phyloP scores from a whole-genome alignment of 2,329 filamentous ascomycete genomes.

The Lecanicillium sp. region DNA sequence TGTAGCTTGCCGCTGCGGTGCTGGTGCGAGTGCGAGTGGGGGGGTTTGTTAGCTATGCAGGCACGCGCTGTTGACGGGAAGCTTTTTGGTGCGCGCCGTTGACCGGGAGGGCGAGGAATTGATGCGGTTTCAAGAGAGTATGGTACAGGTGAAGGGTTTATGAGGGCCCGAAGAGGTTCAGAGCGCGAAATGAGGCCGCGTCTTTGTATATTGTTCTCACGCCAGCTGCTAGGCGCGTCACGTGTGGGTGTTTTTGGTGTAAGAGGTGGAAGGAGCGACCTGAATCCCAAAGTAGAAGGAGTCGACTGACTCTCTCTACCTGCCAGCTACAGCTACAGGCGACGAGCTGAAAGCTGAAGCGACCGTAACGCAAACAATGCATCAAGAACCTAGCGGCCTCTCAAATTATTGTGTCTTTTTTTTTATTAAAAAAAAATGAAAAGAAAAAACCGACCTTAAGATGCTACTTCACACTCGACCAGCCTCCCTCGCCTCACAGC shows the following conservation, averaged over 20 bases:
- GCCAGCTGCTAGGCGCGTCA: conserved; percentile 4
- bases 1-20: not conserved
- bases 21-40: not conserved
- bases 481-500: too few species aligned
- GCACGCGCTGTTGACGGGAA: not conserved
- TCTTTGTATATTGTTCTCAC: not conserved
- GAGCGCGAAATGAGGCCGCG: conserved; percentile 1
- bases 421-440: too few species aligned
- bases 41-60: not conserved
- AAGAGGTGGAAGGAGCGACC: conserved; percentile 1
- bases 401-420: too few species aligned
- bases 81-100: not conserved
- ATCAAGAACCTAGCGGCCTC: too few species aligned
- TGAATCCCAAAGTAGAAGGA: too few species aligned
- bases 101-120: not conserved
- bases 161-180: not conserved
- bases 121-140: not conserved
- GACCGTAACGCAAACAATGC: too few species aligned
- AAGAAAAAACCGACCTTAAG: too few species aligned
- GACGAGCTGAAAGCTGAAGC: too few species aligned
- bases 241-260: conserved; percentile 5
- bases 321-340: too few species aligned
- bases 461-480: too few species aligned
- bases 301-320: too few species aligned
- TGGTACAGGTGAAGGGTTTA: not conserved